Percentiles rank a stretch among this genome's conserved stretches.
Conservation (phyloP, 768 basidiomycete species). For the Lactifluus echinatus region DNA sequence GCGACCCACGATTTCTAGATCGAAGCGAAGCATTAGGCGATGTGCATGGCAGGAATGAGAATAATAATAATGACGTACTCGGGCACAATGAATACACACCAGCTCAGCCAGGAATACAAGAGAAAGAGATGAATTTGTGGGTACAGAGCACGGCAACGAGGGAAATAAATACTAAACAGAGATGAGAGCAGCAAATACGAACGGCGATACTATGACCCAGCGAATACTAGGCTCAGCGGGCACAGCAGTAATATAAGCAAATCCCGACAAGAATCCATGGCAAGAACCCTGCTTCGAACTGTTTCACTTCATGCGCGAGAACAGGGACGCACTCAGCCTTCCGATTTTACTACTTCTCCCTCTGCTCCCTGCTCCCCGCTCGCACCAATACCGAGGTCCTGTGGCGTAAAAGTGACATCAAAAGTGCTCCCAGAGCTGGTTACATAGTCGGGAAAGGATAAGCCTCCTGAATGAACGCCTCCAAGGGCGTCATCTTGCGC, state of each 20-base stretch:
- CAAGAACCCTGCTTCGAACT: background rate
- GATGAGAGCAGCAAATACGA: slow-evolving; percentile 32
- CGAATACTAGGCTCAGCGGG: slow-evolving; percentile 11
- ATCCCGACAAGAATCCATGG: slow-evolving; percentile 17
- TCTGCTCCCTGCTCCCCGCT: slow-evolving; percentile 55
- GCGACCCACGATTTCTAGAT: background rate
- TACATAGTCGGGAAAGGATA: slow-evolving; percentile 66
- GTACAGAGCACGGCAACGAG: slow-evolving; percentile 26
- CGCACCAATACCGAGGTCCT: slow-evolving; percentile 53
- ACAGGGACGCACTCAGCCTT: slow-evolving; percentile 35
- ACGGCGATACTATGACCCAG: slow-evolving; percentile 22
- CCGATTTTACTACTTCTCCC: slow-evolving; percentile 58
- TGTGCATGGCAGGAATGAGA: background rate
- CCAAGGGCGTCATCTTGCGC: slow-evolving; percentile 56
- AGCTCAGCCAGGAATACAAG: background rate
- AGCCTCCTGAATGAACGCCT: slow-evolving; percentile 50
- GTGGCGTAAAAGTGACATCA: slow-evolving; percentile 62
- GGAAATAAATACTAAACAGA: slow-evolving; percentile 29
- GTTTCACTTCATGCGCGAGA: slow-evolving; percentile 10
- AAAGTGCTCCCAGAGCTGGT: slow-evolving; percentile 44
- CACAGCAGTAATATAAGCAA: slow-evolving; percentile 14
- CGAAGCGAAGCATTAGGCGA: background rate
- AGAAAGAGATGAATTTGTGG: slow-evolving; percentile 27
- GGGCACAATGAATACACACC: background rate
- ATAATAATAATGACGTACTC: slow-evolving; percentile 1